A percentile compares a stretch with the other conserved stretches of the same genome.
Evolutionary conservation across 805 yeast species (phyloP).

Genomic region (Starmera pachycereana): DNA sequence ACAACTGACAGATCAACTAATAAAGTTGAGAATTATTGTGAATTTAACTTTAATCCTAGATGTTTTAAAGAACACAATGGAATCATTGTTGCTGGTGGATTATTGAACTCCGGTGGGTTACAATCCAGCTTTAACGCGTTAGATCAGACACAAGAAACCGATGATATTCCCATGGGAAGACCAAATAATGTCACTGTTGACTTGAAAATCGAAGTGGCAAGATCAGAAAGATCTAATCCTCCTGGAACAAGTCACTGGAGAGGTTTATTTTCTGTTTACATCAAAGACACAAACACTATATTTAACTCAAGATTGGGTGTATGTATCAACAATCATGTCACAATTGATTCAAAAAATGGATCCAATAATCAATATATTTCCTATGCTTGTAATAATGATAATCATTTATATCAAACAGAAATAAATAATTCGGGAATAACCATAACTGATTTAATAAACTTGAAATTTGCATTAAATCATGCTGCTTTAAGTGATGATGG

Average conservation of each 20-base stretch:
- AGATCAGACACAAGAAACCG: constrained; percentile 1
- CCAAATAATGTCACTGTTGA: constrained; percentile 4
- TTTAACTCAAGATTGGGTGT: constrained; percentile 59
- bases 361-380: constrained; percentile 40
- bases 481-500: constrained; percentile 58
- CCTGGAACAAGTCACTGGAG: constrained; percentile 30
- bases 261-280: constrained; percentile 55
- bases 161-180: background rate
- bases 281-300: constrained; percentile 35
- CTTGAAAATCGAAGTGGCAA: background rate
- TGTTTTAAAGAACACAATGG: constrained; percentile 56
- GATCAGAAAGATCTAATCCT: constrained; percentile 18
- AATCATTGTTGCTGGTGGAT: constrained; percentile 42
- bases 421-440: constrained; percentile 38
- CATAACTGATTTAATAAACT: constrained; percentile 31
- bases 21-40: constrained; percentile 26
- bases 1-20: constrained; percentile 29
- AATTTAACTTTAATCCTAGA: constrained; percentile 57
- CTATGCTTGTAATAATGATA: constrained; percentile 78
- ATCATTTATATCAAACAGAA: constrained; percentile 54
- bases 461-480: constrained; percentile 66
- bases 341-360: constrained; percentile 28
- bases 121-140: constrained; percentile 13
- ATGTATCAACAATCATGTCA: constrained; percentile 74
- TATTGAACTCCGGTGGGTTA: constrained; percentile 22